phyloP scores from a whole-genome alignment of 805 yeast species.

The Ogataea glucozyma region DNA sequence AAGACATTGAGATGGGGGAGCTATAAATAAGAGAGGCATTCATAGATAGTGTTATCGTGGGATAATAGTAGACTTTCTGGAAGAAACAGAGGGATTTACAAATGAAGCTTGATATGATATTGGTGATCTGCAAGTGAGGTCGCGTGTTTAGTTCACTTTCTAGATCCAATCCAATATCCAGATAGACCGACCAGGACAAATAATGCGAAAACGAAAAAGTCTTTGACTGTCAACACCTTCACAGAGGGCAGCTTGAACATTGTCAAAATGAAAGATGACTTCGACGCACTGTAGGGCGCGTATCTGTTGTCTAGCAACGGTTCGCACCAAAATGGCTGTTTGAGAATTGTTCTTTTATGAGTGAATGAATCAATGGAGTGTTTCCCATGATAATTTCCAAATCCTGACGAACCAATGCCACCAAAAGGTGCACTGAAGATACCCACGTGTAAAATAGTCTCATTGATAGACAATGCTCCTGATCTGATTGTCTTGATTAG shows the following conservation, averaged over 20 bases:
- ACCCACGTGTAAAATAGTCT: slow-evolving; percentile 71
- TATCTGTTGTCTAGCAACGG: slow-evolving; percentile 57
- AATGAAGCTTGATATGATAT: no score
- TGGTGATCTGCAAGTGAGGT: neutral
- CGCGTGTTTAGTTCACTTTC: neutral
- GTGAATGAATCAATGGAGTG: slow-evolving; percentile 71
- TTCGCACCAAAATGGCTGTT: slow-evolving; percentile 66
- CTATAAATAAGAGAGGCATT: slow-evolving; percentile 1
- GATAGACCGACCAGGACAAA: neutral
- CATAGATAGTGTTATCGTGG: no score
- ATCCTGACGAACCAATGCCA: slow-evolving; percentile 84
- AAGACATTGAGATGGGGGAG: slow-evolving; percentile 16
- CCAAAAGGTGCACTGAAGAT: slow-evolving; percentile 78
- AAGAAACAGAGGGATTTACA: no score
- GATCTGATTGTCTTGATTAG: slow-evolving; percentile 61
- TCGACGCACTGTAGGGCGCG: slow-evolving; percentile 53
- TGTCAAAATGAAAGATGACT: slow-evolving; percentile 17
- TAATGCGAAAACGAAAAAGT: slow-evolving; percentile 2
- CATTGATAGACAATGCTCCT: slow-evolving; percentile 73
- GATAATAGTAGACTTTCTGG: slow-evolving; percentile 4
- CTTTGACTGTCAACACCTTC: neutral
- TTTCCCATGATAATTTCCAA: slow-evolving; percentile 79
- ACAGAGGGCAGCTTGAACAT: slow-evolving; percentile 14
- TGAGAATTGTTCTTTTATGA: slow-evolving; percentile 67
- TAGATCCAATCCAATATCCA: slow-evolving; percentile 8